Base-by-base conservation (phyloP, 2,329 filamentous ascomycete species). In the Talaromyces atroroseus region DNA sequence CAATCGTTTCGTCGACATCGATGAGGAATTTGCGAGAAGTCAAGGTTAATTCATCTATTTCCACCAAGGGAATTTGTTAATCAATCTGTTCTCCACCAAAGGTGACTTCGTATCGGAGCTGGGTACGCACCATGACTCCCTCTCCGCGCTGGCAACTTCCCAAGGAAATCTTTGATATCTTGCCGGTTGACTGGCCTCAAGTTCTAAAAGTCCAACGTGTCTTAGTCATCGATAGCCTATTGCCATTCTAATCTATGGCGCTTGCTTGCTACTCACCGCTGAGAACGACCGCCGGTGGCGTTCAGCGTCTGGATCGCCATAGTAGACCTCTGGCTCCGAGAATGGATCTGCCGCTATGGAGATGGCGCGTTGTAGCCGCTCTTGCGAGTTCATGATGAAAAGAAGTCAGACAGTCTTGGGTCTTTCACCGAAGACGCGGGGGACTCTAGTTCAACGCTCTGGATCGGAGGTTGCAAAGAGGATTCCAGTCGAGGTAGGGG, bases 1-100 rank as follows among this genome's bases (percentile, higher is more conserved):
- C 82, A 57, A 96, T 80, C 0, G 92, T 96, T 21, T 84, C 79
- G 49, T 95, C 88, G 65, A 97, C 92, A 64, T 94, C 83, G 70
- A 97, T 85, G 38, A 95, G 81, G 73, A 95, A 96, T 63, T 87
- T 87, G 59, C 90, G 88, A 56, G 88, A 83, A 49, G 83, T 78
- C 50, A 83, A 77, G 34, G 84, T 82, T 49, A 79, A 78, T 71
- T 92, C 90, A 77, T 96, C 92, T 94, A 67, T 26, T 26, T 49
- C 6, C 42, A 54, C 49, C n/a, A 66, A 58, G 2, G 16, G 14
- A 48, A 54, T 32, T 4, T 7, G 26, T 24, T 5, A 20, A 44
- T 42, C 8, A 44, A n/a, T 18, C 7, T 26, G 10, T 21, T 20
- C 32, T 36, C 24, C 3, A 16, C 12, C 18, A 18, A 26, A 42